Base-by-base conservation (phyloP, 495 filamentous ascomycete species). In the Xylona heveae region DNA sequence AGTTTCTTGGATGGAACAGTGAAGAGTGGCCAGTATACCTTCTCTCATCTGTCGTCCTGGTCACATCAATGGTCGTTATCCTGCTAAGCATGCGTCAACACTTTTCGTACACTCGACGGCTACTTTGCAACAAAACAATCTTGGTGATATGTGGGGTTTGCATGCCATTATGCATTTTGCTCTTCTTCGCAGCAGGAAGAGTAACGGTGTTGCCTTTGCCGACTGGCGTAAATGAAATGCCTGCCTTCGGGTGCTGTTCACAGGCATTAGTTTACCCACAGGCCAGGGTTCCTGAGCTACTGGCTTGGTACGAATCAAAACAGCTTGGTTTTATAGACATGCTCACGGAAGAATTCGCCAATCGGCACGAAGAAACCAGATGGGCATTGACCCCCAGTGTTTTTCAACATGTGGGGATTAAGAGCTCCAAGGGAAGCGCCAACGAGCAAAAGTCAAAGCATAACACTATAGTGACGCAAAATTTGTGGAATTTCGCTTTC, bases 1-100 rank as follows among this genome's bases (percentile, higher is more conserved):
- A 57, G 26, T 55, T 60, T 16, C 50, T 65, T 9, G 64, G 64
- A 14, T 69, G 63, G 64, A 66, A 66, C 38, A 53, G 44, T 9
- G 61, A 68, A 34, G 49, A 62, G 30, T 64, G 57, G 59, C 45
- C 31, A 13, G 34, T 36, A 6, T 63, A 66, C 26, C 35, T 59
- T 6, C 34, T 38, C 7, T 55, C 43, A 30, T 55, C 52, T 19
- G 19, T 58, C 4, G 31, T 43, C 7, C 31, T 48, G 9, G 30
- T 46, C 13, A 18, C 33, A 14, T 19, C 29, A 32, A 19, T 39
- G 13, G 28, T 28, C 10, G 19, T 31, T 38, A 33, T 33, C 24
- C 24, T 42, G 6, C 12, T 41, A 1, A 30, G 24, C 22, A 28
- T 23, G 4, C 40, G 38, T 17, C 30, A 20, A 16, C 33, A 25